phyloP scores from a whole-genome alignment of 108 stramenopile genomes.

The Cyclotella distinguenda region DNA sequence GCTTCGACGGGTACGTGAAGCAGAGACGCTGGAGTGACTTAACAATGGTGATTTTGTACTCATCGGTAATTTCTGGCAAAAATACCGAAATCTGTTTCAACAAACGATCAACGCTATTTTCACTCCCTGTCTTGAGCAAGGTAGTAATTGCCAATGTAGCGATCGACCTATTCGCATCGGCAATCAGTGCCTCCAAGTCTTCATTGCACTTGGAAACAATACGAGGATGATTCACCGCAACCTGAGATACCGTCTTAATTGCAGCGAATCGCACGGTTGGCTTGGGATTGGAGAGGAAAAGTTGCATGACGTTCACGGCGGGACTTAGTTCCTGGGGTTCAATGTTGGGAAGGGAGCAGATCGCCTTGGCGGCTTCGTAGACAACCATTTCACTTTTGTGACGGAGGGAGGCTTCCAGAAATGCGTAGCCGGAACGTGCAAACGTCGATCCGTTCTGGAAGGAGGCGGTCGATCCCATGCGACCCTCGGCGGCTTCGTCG shows the following conservation, averaged over 20 bases:
- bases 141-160: constrained; percentile 99
- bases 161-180: constrained; percentile 95
- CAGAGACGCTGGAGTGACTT: constrained; percentile 75
- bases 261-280: constrained; percentile 93
- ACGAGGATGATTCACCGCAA: constrained; percentile 91
- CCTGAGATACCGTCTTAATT: constrained; percentile 91
- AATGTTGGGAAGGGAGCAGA: constrained; percentile 90
- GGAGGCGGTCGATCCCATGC: constrained; percentile 47
- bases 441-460: constrained; percentile 68
- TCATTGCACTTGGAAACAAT: constrained; percentile 97
- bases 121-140: constrained; percentile 97
- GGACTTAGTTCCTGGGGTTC: constrained; percentile 94
- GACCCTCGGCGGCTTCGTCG: constrained; percentile 80
- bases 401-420: constrained; percentile 88
- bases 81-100: constrained; percentile 98
- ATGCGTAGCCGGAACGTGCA: constrained; percentile 87
- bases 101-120: constrained; percentile 91
- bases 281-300: constrained; percentile 93
- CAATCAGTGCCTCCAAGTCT: constrained; percentile 96
- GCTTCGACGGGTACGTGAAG: constrained; percentile 82
- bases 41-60: constrained; percentile 95
- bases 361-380: constrained; percentile 98
- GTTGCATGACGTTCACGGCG: constrained; percentile 95
- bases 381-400: constrained; percentile 98
- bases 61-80: constrained; percentile 98